phyloP scores from a whole-genome alignment of 176 grass and related monocot species.

The Carex scoparia region DNA sequence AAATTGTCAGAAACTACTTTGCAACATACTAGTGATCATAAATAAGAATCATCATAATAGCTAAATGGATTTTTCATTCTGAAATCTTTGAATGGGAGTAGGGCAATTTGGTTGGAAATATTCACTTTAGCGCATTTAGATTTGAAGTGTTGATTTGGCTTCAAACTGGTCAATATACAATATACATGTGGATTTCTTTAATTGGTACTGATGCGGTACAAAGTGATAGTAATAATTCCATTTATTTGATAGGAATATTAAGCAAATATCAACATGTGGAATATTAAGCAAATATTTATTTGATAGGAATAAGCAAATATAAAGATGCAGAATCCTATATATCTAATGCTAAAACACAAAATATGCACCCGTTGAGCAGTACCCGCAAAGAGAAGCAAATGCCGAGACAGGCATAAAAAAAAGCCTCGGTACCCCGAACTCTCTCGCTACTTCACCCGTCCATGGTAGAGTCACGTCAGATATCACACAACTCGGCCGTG shows the following conservation, averaged over 20 bases:
- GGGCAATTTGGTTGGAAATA: not conserved
- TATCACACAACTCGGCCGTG: slow-evolving; percentile 24
- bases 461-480: slow-evolving; percentile 17
- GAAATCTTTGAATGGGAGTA: not conserved
- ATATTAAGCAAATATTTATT: not conserved
- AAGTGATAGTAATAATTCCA: not conserved
- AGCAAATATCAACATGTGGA: not conserved
- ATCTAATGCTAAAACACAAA: not conserved
- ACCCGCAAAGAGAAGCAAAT: slow-evolving; percentile 20
- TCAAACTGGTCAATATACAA: not conserved
- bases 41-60: not conserved
- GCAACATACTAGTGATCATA: not conserved
- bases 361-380: not conserved
- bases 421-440: slow-evolving; percentile 26
- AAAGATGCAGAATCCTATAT: not conserved
- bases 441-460: slow-evolving; percentile 17
- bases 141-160: not conserved
- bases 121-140: not conserved
- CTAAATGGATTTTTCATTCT: not conserved
- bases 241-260: not conserved
- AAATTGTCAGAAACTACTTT: not conserved
- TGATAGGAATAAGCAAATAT: not conserved
- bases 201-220: not conserved
- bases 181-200: not conserved
- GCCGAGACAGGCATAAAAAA: not conserved